phyloP scores from a whole-genome alignment of 2,329 filamentous ascomycete species.

The Zymoseptoria pseudotritici region DNA sequence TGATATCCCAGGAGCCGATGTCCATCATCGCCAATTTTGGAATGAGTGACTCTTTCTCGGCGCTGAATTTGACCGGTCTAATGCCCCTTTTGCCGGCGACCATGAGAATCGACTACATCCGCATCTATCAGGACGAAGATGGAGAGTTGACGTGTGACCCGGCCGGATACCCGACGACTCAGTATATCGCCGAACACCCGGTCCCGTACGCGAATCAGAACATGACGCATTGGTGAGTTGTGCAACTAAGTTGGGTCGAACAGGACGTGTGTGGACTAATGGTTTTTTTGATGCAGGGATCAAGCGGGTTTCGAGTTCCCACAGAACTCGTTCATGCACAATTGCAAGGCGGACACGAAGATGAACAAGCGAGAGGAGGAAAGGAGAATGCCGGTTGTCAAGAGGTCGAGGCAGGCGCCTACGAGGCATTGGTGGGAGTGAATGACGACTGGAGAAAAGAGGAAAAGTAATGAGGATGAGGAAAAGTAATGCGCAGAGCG shows the following conservation, averaged over 20 bases:
- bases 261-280: too few species aligned
- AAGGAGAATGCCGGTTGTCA: background rate
- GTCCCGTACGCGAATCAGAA: constrained; percentile 58
- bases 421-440: background rate
- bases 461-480: background rate
- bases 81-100: constrained; percentile 51
- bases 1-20: constrained; percentile 62
- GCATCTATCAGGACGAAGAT: constrained; percentile 60
- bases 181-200: constrained; percentile 57
- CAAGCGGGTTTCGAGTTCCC: constrained; percentile 52
- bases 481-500: background rate
- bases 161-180: constrained; percentile 56
- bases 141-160: constrained; percentile 58
- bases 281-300: constrained; percentile 26
- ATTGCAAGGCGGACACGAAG: constrained; percentile 35
- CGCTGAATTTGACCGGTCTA: constrained; percentile 52
- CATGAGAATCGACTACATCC: constrained; percentile 62
- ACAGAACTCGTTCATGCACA: constrained; percentile 54
- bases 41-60: constrained; percentile 60
- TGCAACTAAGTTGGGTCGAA: background rate
- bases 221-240: constrained; percentile 53
- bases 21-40: constrained; percentile 61
- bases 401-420: background rate
- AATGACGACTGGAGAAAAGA: background rate
- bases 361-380: background rate